Base-by-base conservation (phyloP, 2,329 filamentous ascomycete genomes). In the Penicillium sp. region DNA sequence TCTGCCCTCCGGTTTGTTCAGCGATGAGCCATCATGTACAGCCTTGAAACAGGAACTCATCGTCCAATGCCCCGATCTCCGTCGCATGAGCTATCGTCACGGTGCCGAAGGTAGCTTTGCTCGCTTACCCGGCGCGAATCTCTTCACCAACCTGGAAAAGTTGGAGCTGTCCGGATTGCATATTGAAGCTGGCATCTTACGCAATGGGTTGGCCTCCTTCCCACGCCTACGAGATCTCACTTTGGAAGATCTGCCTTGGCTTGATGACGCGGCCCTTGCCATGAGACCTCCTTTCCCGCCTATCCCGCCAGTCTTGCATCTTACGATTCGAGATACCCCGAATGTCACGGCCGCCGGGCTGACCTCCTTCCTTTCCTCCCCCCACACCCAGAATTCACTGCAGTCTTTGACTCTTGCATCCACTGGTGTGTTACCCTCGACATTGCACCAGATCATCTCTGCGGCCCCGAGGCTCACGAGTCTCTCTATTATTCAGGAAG, bases 1-100 rank as follows among this genome's bases (percentile, higher is more conserved):
- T 73, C 82, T 97, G 7, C 93, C 93, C 4, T 89, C 94, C 61
- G 92, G 91, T 46, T 85, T 96, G 71, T 97, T 87, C 75, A 85
- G 83, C 48, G 92, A 94, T 66, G 92, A 97, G 58, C 78, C 85
- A 3, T 82, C 84, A 26, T 95, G 89, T 65, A 77, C 87, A 51
- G 86, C 89, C 1, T 78, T 97, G 61, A 87, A 91, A 58, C 85
- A 94, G 63, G 92, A 96, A 73, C 80, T 97, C 21, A 89, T 96
- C 76, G 88, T 86, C 19, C 83, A 90, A 47, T 97, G 93, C 71
- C 86, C 88, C 10, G 86, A 93, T 68, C 81, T 97, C 51, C 85
- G 91, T 61, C 94, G 94, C 75, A 97, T 96, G 91, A 88, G 85
- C 50, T 97, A 95, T 75, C 82, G 85, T 50, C 79, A 80, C 43